Percentiles rank a stretch among this genome's conserved stretches.
Conservation (phyloP, 1,284 basidiomycete species). For the Trichosporon sp. region DNA sequence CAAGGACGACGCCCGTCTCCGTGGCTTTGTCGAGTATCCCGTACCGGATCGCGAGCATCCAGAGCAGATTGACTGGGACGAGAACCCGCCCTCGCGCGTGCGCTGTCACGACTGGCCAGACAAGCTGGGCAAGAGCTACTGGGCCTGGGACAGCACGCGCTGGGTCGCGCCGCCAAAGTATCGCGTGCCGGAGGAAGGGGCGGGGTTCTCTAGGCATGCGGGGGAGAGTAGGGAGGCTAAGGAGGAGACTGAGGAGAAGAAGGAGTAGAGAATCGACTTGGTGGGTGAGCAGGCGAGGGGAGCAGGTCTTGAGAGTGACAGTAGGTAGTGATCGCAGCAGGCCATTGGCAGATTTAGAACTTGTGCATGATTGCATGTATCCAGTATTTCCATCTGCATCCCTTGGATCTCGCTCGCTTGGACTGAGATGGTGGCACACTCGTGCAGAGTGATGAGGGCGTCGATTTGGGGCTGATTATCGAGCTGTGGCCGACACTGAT, state of each 20-base stretch:
- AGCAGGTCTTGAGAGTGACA: too few species aligned
- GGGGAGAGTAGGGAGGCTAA: not conserved
- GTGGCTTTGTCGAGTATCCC: conserved; percentile 40
- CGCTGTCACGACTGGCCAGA: conserved; percentile 43
- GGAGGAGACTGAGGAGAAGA: not conserved
- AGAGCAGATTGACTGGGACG: conserved; percentile 32
- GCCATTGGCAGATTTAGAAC: too few species aligned
- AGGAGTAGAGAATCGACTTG: not conserved
- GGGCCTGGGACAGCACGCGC: conserved; percentile 30
- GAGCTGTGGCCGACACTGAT: too few species aligned
- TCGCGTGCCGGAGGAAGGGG: not conserved
- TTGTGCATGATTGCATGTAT: too few species aligned
- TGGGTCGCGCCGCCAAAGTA: conserved; percentile 27
- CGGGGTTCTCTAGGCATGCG: not conserved
- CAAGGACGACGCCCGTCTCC: conserved; percentile 37
- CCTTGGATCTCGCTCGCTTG: too few species aligned
- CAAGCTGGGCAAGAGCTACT: conserved; percentile 31
- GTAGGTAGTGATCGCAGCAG: too few species aligned
- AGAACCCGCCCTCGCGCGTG: conserved; percentile 26
- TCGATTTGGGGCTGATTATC: too few species aligned
- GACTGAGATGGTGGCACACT: too few species aligned
- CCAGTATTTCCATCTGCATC: too few species aligned
- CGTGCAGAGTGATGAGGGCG: too few species aligned
- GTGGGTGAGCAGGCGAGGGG: too few species aligned
- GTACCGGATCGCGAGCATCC: conserved; percentile 10